phyloP scores from a whole-genome alignment of 306 rosid genomes.

The Prunus mira region DNA sequence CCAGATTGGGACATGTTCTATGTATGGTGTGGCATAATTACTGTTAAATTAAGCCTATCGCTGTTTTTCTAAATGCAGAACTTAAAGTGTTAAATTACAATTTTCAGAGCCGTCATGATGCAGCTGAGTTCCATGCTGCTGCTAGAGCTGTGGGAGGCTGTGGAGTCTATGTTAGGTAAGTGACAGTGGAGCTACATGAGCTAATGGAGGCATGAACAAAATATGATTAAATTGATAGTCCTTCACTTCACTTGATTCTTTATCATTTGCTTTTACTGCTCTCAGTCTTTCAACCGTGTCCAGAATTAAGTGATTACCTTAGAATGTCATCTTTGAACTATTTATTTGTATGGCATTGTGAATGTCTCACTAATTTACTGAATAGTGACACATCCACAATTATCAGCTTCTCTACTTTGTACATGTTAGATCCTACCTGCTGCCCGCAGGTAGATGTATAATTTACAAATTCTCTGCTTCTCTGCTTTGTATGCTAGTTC shows the following conservation, averaged over 20 bases:
- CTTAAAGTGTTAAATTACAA: slow-evolving; percentile 1
- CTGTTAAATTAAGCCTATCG: neutral
- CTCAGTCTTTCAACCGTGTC: neutral
- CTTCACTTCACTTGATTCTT: neutral
- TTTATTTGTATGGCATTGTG: neutral
- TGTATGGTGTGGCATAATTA: slow-evolving; percentile 23
- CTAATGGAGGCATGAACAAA: neutral
- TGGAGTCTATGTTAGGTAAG: slow-evolving; percentile 44
- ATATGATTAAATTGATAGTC: neutral
- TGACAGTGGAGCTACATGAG: neutral
- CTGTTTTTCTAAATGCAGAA: neutral
- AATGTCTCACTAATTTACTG: neutral
- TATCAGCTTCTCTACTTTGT: neutral
- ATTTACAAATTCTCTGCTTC: neutral
- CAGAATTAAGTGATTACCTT: neutral
- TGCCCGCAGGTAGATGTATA: neutral
- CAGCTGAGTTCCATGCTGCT: slow-evolving; percentile 45
- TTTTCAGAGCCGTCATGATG: slow-evolving; percentile 30
- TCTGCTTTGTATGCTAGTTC: neutral
- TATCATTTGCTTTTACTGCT: neutral
- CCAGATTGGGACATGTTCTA: slow-evolving; percentile 63
- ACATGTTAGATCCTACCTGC: neutral
- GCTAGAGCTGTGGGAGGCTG: slow-evolving; percentile 49
- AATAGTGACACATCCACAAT: too few relatives aligned
- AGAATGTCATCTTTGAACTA: neutral